A percentile compares a stretch with the other conserved stretches of the same genome.
phyloP scores from a whole-genome alignment of 73 alveolate genomes.

The Tetrahymena borealis region DNA sequence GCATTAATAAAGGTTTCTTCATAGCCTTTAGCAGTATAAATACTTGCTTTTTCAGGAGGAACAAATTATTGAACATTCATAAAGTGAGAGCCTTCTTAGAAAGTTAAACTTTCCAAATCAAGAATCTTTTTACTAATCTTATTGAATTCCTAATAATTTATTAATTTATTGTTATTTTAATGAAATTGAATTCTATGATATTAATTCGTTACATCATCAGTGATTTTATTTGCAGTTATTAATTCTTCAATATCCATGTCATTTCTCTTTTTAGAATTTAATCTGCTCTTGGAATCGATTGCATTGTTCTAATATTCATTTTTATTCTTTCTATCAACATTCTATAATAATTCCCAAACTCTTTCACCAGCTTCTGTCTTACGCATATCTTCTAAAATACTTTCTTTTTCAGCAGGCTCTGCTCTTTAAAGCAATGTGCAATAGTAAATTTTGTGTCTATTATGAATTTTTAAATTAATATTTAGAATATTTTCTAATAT shows the following conservation, averaged over 20 bases:
- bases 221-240: constrained; percentile 28
- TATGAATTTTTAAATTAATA: constrained; percentile 33
- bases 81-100: constrained; percentile 66
- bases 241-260: constrained; percentile 31
- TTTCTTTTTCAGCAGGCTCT: constrained; percentile 38
- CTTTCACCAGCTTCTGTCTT: constrained; percentile 49
- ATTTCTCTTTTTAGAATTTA: constrained; percentile 11
- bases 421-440: constrained; percentile 42
- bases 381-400: constrained; percentile 32
- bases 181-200: background rate
- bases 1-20: constrained; percentile 94
- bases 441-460: constrained; percentile 50
- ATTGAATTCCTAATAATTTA: background rate
- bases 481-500: constrained; percentile 37
- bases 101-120: constrained; percentile 69
- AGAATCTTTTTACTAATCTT: constrained; percentile 46
- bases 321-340: background rate
- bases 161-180: background rate
- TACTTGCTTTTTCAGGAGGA: constrained; percentile 76
- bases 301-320: background rate
- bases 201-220: constrained; percentile 31
- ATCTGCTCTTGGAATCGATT: constrained; percentile 1
- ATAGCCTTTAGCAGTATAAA: constrained; percentile 77
- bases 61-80: constrained; percentile 72
- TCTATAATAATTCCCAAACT: constrained; percentile 19